Conservation (phyloP, 2,329 filamentous ascomycete species). For the Penicillium sumatraense region DNA sequence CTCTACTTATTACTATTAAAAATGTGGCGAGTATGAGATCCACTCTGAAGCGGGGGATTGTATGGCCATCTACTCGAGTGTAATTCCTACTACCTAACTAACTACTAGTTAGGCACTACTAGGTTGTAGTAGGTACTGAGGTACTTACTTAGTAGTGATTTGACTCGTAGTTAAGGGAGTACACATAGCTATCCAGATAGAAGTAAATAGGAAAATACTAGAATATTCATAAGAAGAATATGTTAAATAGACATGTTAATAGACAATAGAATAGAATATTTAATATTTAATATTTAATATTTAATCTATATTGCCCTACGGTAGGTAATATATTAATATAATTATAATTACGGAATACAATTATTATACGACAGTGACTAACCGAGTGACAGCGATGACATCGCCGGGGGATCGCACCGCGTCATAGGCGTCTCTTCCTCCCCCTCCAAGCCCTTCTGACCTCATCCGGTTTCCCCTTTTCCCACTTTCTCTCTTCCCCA, state of each 20-base stretch:
- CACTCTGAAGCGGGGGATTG: background rate
- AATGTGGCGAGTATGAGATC: background rate
- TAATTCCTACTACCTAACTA: too few species aligned
- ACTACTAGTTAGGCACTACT: too few species aligned
- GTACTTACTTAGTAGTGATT: too few species aligned
- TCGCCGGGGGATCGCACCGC: slow-evolving; percentile 15
- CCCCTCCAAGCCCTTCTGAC: background rate
- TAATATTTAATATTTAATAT: too few species aligned
- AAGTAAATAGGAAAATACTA: too few species aligned
- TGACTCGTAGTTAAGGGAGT: too few species aligned
- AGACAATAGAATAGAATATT: too few species aligned
- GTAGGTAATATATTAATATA: background rate
- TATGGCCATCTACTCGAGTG: too few species aligned
- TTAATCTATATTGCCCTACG: background rate
- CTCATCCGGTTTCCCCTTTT: background rate
- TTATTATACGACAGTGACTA: background rate
- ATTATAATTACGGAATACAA: background rate
- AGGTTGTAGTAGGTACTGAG: too few species aligned
- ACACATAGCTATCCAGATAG: too few species aligned
- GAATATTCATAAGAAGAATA: background rate
- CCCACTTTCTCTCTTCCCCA: background rate
- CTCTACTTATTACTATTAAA: too few species aligned
- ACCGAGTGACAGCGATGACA: slow-evolving; percentile 14
- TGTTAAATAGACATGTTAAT: too few species aligned
- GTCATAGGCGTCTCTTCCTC: slow-evolving; percentile 16